phyloP scores from a whole-genome alignment of 805 yeast genomes.

The Zygosaccharomyces bailii region DNA sequence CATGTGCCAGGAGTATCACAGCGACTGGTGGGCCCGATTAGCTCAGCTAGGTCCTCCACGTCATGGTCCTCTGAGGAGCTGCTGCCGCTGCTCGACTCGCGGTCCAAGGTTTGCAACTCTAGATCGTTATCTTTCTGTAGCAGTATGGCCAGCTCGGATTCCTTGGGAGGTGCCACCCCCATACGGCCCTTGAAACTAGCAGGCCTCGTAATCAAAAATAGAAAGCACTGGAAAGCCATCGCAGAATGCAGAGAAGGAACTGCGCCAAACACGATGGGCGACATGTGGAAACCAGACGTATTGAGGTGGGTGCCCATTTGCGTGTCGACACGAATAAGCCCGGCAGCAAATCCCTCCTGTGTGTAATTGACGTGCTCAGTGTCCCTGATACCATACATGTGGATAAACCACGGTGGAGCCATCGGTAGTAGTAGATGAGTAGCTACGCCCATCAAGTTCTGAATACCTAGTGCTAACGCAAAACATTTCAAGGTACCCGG shows the following conservation, averaged over 20 bases:
- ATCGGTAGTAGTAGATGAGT: conserved; percentile 64
- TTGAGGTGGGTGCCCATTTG: conserved; percentile 60
- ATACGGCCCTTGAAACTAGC: conserved; percentile 23
- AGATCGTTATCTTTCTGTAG: not conserved
- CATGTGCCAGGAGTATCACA: conserved; percentile 6
- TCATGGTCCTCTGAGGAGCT: conserved; percentile 1
- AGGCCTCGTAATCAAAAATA: conserved; percentile 42
- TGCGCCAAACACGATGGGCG: conserved; percentile 69
- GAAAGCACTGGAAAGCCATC: conserved; percentile 52
- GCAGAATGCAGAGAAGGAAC: conserved; percentile 63
- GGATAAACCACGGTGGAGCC: conserved; percentile 74
- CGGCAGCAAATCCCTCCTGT: conserved; percentile 69
- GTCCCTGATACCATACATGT: conserved; percentile 53
- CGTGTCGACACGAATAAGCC: conserved; percentile 60
- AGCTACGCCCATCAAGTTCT: conserved; percentile 55
- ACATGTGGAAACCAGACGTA: conserved; percentile 59
- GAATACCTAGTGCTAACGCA: conserved; percentile 53
- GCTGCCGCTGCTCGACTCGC: not conserved
- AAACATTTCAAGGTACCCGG: conserved; percentile 60
- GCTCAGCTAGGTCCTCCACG: not conserved
- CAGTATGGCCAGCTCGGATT: not conserved
- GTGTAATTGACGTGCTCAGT: conserved; percentile 50
- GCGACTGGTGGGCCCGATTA: not conserved
- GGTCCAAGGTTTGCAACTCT: not conserved
- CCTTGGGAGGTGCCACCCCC: not conserved